Evolutionary conservation across 2,329 filamentous ascomycete species (phyloP), one percentile per base, ranked within the genome.

Genomic region (Aspergillus brunneoviolaceus): DNA sequence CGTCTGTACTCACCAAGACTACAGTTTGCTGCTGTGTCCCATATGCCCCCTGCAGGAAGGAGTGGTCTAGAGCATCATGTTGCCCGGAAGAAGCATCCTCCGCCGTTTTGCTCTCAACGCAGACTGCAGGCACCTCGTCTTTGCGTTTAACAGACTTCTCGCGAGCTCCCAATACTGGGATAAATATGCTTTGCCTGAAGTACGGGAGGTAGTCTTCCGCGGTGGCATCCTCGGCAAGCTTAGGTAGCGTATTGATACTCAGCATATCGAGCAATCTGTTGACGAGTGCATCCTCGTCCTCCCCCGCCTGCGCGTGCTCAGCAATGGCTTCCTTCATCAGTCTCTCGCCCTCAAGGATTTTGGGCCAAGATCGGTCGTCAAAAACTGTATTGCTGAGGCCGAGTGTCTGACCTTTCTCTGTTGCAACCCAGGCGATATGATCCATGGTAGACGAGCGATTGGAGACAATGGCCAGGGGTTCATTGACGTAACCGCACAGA

Each of bases 11-110:
- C 21, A 87, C 84, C 14, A 89, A 72, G 2, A 89, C 76, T 7
- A 89, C 75, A 1, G 84, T 86, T 69, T 89, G 86, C 72, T 86
- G 86, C 69, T 87, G 84, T 2, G 87, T 89, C 0, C 86, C 87
- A 69, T 89, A 89, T 7, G 81, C 73, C 0, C 83, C 84, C 58
- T 75, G 78, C 53, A 74, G 63, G 69, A 82, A 75, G 29, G 65
- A 67, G 42, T 65, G 63, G 27, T 68, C 67, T 31, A 68, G 58
- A 65, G 74, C 64, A 68, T 70, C 53, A 14, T 68, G 45, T 39
- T 57, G 51, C 10, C 61, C 7, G 60, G 57, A 23, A 42, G 59
- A 19, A 51, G 49, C n/a, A 65, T 48, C 62, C 16, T 19, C 55
- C 16, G 62, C 51, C 11, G 42, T 31, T 49, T 58, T 60, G 50